phyloP scores from a whole-genome alignment of 2,329 filamentous ascomycete species.

The Colletotrichum brevisporum region DNA sequence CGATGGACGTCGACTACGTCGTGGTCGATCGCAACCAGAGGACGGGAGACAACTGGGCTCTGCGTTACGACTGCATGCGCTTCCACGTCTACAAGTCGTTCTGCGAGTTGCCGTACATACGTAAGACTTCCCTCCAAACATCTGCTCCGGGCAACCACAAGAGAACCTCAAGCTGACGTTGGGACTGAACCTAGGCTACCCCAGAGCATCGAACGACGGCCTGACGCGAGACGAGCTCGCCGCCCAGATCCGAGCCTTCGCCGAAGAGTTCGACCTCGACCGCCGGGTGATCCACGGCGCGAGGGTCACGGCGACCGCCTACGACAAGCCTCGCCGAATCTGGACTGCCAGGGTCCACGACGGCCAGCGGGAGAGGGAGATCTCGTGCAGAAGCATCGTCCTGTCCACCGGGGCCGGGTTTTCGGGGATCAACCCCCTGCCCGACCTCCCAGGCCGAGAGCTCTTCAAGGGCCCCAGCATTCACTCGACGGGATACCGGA shows the following conservation, averaged over 20 bases:
- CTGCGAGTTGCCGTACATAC: conserved; percentile 54
- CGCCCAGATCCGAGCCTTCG: conserved; percentile 46
- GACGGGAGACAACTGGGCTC: conserved; percentile 56
- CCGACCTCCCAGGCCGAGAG: conserved; percentile 41
- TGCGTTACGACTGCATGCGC: conserved; percentile 54
- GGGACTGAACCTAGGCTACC: conserved; percentile 31
- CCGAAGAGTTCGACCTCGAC: conserved; percentile 47
- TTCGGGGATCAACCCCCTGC: conserved; percentile 43
- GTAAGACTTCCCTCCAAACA: conserved; percentile 36
- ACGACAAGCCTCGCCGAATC: conserved; percentile 40
- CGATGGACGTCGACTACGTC: conserved; percentile 51
- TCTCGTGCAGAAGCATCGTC: conserved; percentile 45
- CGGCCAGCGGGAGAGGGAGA: conserved; percentile 23
- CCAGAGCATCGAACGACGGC: conserved; percentile 37
- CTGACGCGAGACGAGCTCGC: conserved; percentile 46
- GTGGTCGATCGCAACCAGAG: conserved; percentile 53
- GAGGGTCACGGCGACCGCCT: conserved; percentile 45
- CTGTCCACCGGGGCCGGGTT: conserved; percentile 47
- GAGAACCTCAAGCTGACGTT: not conserved
- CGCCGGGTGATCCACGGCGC: conserved; percentile 49
- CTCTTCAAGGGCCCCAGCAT: conserved; percentile 45
- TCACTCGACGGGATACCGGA: conserved; percentile 46
- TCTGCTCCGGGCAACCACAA: not conserved
- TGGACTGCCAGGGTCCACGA: conserved; percentile 47
- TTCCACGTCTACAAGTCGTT: conserved; percentile 56